Evolutionary conservation across 2,329 filamentous ascomycete species (phyloP).

Genomic region (Sclerotinia sclerotiorum): DNA sequence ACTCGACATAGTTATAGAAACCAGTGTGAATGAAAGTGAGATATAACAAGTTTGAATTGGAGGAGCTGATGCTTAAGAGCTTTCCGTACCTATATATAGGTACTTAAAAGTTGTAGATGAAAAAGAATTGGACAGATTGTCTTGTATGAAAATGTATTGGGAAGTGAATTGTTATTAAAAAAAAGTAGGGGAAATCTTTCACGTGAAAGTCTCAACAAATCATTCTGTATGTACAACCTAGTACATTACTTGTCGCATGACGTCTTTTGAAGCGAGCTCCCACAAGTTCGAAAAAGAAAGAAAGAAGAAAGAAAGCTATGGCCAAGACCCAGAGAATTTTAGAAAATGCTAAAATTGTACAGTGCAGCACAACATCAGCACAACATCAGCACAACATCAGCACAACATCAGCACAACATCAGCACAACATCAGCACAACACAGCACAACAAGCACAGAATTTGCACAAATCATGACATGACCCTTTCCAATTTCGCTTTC

Average conservation of each 20-base stretch:
- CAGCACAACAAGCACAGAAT: too few relatives aligned
- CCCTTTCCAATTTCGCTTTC: not conserved
- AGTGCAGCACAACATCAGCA: too few relatives aligned
- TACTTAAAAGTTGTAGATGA: not conserved
- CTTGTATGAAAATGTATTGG: not conserved
- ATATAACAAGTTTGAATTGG: not conserved
- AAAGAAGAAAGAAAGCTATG: not conserved
- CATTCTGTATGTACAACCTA: too few relatives aligned
- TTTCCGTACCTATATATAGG: not conserved
- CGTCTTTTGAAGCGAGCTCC: constrained; percentile 22
- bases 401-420: too few relatives aligned
- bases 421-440: too few relatives aligned
- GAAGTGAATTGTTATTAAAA: not conserved
- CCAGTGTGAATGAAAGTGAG: not conserved
- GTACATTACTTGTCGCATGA: constrained; percentile 24
- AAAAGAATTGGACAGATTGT: constrained; percentile 15
- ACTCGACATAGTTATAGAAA: constrained; percentile 33
- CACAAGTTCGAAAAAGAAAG: not conserved
- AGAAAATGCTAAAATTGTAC: too few relatives aligned
- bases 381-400: too few relatives aligned
- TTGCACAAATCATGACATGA: not conserved
- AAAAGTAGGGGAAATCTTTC: constrained; percentile 5
- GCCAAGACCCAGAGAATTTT: too few relatives aligned
- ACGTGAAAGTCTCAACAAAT: constrained; percentile 15
- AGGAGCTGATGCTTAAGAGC: not conserved